Evolutionary conservation across 352 stramenopile genomes (phyloP).

Genomic region (Globisporangium nunn): DNA sequence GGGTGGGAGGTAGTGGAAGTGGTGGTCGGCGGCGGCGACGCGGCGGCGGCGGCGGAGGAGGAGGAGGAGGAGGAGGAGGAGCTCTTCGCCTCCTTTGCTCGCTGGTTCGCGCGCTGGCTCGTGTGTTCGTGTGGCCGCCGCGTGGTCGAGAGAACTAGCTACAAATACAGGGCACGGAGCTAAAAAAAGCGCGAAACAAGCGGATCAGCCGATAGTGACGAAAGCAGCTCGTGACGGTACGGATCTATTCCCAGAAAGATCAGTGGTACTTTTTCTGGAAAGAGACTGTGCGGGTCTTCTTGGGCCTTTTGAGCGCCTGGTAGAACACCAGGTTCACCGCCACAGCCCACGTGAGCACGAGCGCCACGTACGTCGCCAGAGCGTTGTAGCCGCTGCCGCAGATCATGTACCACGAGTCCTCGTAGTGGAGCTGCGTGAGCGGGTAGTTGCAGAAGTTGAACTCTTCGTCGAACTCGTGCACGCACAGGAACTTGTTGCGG

Average conservation of each 20-base stretch:
- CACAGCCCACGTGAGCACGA: constrained; percentile 28
- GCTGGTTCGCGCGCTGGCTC: not conserved
- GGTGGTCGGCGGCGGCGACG: too few relatives aligned
- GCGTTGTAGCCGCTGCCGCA: constrained; percentile 63
- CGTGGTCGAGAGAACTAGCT: not conserved
- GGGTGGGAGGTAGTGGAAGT: too few relatives aligned
- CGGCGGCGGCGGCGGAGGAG: too few relatives aligned
- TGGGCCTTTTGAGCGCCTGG: constrained; percentile 66
- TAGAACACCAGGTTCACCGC: constrained; percentile 25
- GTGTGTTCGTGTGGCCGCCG: not conserved
- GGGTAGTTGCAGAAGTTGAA: constrained; percentile 82
- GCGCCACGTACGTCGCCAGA: constrained; percentile 42
- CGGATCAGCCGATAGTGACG: not conserved
- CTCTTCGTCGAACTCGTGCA: constrained; percentile 77
- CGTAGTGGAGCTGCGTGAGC: constrained; percentile 55
- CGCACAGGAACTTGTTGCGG: constrained; percentile 67
- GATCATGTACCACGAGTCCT: constrained; percentile 83
- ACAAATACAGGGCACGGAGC: not conserved
- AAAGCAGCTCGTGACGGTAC: not conserved
- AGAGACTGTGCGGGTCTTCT: constrained; percentile 45
- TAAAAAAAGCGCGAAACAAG: too few relatives aligned
- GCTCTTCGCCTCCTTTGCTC: not conserved
- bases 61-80: too few relatives aligned
- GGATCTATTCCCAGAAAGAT: too few relatives aligned
- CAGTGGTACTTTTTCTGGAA: constrained; percentile 39